These are phyloP conservation scores for Emmonsiellopsis sp. DNA, from an alignment of 2,329 filamentous ascomycete genomes.

Conservation along the genomic window DNA sequence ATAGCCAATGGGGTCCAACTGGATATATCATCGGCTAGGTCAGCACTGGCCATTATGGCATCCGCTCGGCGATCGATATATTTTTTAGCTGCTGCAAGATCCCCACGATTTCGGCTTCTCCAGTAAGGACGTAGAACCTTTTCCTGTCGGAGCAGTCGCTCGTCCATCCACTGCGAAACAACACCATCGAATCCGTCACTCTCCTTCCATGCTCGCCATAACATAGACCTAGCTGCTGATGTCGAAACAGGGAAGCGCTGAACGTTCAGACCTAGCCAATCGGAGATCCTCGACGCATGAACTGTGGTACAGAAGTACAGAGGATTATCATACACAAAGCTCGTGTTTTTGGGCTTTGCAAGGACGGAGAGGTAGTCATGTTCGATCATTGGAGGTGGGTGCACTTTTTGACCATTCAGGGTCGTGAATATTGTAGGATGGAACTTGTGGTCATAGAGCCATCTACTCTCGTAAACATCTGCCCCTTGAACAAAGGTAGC, in stretches of 20 bases:
- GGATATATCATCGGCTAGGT: constrained; percentile 42
- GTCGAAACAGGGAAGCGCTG: constrained; percentile 35
- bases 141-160: constrained; percentile 39
- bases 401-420: constrained; percentile 41
- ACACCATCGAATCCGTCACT: constrained; percentile 39
- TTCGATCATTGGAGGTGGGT: constrained; percentile 47
- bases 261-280: constrained; percentile 23
- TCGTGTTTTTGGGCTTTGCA: constrained; percentile 32
- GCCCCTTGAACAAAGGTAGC: constrained; percentile 45
- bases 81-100: constrained; percentile 33
- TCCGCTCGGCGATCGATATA: constrained; percentile 39
- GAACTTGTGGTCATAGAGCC: constrained; percentile 41
- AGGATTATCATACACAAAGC: constrained; percentile 43
- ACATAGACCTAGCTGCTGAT: constrained; percentile 38
- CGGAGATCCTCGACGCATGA: constrained; percentile 22
- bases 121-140: constrained; percentile 38
- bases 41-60: constrained; percentile 42
- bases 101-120: constrained; percentile 34
- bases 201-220: constrained; percentile 44
- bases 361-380: constrained; percentile 37
- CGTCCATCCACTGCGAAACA: constrained; percentile 42
- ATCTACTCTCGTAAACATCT: constrained; percentile 44
- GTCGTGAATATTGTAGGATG: constrained; percentile 39
- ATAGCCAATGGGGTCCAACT: constrained; percentile 44
- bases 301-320: constrained; percentile 38